Conservation (phyloP, 495 filamentous ascomycete genomes). For the Parathielavia appendiculata region DNA sequence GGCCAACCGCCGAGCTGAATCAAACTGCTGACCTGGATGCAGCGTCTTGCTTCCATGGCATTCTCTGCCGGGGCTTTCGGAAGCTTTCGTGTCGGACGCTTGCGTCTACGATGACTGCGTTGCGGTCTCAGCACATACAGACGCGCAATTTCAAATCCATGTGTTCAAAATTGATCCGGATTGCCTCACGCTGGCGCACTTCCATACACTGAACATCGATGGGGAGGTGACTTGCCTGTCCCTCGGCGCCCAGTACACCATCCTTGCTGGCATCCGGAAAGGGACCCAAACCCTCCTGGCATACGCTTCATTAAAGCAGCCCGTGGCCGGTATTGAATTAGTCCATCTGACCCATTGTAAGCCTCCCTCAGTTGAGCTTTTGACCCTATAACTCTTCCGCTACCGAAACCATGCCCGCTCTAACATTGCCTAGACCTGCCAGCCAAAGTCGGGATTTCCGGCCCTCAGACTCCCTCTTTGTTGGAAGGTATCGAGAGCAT, state of each 20-base stretch:
- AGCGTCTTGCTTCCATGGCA: conserved; percentile 29
- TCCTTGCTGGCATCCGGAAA: conserved; percentile 33
- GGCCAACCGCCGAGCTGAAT: conserved; percentile 1
- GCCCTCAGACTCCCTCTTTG: neutral
- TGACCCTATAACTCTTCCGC: neutral
- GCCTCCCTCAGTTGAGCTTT: neutral
- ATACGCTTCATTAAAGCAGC: conserved; percentile 19
- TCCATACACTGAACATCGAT: conserved; percentile 25
- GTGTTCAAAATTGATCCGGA: conserved; percentile 26
- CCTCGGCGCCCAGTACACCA: conserved; percentile 20
- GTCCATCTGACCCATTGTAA: conserved; percentile 19
- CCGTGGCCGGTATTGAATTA: neutral
- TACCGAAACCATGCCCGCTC: neutral
- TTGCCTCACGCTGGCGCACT: conserved; percentile 18
- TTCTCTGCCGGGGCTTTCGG: conserved; percentile 22
- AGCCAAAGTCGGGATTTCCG: too few species aligned
- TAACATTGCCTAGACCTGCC: conserved; percentile 16
- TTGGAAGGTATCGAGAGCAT: conserved; percentile 38
- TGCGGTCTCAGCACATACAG: conserved; percentile 34
- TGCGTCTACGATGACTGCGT: conserved; percentile 28
- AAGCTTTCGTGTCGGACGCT: conserved; percentile 32
- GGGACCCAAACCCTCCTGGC: conserved; percentile 26
- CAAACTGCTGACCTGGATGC: conserved; percentile 5
- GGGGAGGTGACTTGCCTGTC: conserved; percentile 42
- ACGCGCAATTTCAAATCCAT: conserved; percentile 31